These are phyloP conservation scores for Pythium oligandrum DNA, from an alignment of 352 stramenopile genomes.

Conservation along the genomic window DNA sequence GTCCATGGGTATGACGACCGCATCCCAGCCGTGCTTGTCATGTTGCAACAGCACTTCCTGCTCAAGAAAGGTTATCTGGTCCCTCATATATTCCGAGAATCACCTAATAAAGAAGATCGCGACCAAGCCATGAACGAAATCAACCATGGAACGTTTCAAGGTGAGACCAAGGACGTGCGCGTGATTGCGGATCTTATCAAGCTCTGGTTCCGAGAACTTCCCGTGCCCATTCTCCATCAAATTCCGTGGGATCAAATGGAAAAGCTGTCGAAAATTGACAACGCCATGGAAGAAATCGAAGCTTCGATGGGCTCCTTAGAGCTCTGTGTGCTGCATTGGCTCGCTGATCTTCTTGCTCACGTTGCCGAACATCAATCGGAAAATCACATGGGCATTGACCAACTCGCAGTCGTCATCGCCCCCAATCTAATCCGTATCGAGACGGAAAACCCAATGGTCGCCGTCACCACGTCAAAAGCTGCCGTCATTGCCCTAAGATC, in stretches of 20 bases:
- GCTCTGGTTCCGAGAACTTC: conserved; percentile 86
- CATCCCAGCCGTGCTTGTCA: conserved; percentile 81
- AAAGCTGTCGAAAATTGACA: conserved; percentile 26
- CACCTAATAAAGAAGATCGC: conserved; percentile 81
- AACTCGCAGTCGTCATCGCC: conserved; percentile 86
- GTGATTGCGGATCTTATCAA: conserved; percentile 88
- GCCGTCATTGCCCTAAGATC: conserved; percentile 71
- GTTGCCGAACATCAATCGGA: conserved; percentile 63
- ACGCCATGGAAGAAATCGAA: conserved; percentile 34
- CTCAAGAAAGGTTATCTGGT: conserved; percentile 52
- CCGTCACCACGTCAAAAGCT: conserved; percentile 79
- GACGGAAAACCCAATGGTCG: conserved; percentile 82
- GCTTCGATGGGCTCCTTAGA: conserved; percentile 53
- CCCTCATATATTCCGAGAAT: conserved; percentile 87
- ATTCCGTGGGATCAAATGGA: conserved; percentile 71
- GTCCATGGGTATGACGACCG: conserved; percentile 69
- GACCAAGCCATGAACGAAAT: conserved; percentile 80
- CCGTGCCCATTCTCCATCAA: conserved; percentile 76
- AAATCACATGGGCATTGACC: conserved; percentile 89
- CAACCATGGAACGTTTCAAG: conserved; percentile 72
- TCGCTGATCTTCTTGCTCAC: conserved; percentile 71
- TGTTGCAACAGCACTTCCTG: conserved; percentile 82
- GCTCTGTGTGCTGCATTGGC: conserved; percentile 66
- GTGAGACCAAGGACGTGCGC: conserved; percentile 62
- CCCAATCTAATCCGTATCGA: conserved; percentile 88